A percentile compares a stretch with the other conserved stretches of the same genome.
Conservation (phyloP, 768 basidiomycete species). For the Auricularia cornea region DNA sequence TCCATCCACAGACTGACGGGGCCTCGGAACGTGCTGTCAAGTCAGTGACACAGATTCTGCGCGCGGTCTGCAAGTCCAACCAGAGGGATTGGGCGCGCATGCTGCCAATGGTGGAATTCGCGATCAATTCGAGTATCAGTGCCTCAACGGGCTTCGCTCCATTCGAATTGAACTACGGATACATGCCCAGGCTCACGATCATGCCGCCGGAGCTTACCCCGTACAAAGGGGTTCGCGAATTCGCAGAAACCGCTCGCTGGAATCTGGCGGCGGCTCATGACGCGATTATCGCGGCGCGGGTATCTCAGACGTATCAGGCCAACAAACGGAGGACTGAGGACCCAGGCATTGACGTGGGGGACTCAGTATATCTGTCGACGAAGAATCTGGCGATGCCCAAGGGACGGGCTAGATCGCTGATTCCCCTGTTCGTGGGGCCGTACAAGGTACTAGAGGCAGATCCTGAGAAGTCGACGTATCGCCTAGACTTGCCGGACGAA, state of each 20-base stretch:
- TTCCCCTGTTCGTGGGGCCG: background rate
- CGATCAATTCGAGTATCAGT: conserved; percentile 26
- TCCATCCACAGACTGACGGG: background rate
- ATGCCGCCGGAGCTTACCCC: background rate
- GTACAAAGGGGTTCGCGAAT: background rate
- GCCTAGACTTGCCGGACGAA: conserved; percentile 23
- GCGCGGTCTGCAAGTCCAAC: conserved; percentile 23
- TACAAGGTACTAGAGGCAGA: background rate
- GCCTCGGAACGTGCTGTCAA: conserved; percentile 12
- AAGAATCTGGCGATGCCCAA: background rate
- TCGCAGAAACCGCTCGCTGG: background rate
- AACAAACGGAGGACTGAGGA: background rate
- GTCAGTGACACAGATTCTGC: conserved; percentile 31
- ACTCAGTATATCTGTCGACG: background rate
- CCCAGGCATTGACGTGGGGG: background rate
- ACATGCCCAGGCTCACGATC: background rate
- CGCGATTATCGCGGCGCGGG: conserved; percentile 13
- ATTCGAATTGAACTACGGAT: conserved; percentile 22
- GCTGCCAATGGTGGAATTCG: conserved; percentile 25
- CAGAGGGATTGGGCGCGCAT: conserved; percentile 29
- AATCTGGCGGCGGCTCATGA: background rate
- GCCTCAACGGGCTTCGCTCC: conserved; percentile 22
- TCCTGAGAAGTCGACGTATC: conserved; percentile 20
- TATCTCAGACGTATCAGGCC: conserved; percentile 17
- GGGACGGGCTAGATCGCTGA: background rate